These are phyloP conservation scores for Porogramme epimiltina DNA, from an alignment of 1,284 basidiomycete genomes.

Conservation along the genomic window DNA sequence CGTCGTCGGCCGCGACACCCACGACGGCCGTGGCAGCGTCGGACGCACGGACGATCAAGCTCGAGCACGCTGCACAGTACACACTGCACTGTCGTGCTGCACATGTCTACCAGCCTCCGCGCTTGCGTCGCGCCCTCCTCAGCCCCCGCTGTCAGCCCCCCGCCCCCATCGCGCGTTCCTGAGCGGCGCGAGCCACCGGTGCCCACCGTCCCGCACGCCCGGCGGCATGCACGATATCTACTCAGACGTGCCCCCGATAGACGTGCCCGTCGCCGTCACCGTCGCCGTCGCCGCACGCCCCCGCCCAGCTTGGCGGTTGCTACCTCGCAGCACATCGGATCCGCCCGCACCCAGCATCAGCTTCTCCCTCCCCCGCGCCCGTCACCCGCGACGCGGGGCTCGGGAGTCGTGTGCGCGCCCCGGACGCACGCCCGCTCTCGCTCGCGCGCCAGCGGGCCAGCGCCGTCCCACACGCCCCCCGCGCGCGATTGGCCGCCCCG, in stretches of 20 bases:
- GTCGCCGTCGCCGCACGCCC: background rate
- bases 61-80: too few species aligned
- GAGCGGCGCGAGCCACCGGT: conserved; percentile 5
- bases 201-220: background rate
- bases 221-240: too few species aligned
- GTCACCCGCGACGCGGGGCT: conserved; percentile 19
- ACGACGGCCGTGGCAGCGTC: too few species aligned
- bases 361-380: conserved; percentile 15
- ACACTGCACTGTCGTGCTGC: too few species aligned
- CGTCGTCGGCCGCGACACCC: too few species aligned
- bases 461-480: too few species aligned
- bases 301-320: conserved; percentile 20
- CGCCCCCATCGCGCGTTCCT: too few species aligned
- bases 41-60: too few species aligned
- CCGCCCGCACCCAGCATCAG: conserved; percentile 13
- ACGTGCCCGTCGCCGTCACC: background rate
- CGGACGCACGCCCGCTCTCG: too few species aligned
- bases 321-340: conserved; percentile 14
- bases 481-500: conserved; percentile 11
- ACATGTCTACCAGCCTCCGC: conserved; percentile 18
- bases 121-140: background rate
- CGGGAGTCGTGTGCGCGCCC: conserved; percentile 12
- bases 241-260: background rate
- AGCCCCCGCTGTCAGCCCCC: background rate
- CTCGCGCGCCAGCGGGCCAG: too few species aligned